Evolutionary conservation across 1,284 basidiomycete genomes (phyloP).

Genomic region (Macrocystidia cucumis): DNA sequence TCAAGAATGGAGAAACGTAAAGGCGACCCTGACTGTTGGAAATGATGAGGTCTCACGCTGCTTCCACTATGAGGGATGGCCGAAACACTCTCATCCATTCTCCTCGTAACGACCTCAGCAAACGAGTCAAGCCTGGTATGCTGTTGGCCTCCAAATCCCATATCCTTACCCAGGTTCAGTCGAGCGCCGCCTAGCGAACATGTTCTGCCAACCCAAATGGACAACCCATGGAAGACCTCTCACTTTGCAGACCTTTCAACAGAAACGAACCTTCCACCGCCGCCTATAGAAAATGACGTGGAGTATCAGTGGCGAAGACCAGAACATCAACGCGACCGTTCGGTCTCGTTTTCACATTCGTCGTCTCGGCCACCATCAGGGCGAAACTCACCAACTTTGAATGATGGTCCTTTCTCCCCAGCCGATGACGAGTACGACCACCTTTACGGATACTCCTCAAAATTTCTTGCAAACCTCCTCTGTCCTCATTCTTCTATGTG

Average conservation of each 20-base stretch:
- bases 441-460: conserved; percentile 74
- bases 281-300: conserved; percentile 22
- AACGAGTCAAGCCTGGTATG: conserved; percentile 68
- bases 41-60: no score
- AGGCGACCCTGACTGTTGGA: no score
- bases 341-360: conserved; percentile 33
- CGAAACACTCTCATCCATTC: conserved; percentile 63
- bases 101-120: conserved; percentile 70
- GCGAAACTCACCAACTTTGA: conserved; percentile 34
- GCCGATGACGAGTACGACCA: conserved; percentile 49
- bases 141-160: conserved; percentile 65
- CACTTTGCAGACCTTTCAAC: conserved; percentile 28
- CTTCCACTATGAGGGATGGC: conserved; percentile 50
- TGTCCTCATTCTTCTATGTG: conserved; percentile 78
- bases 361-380: conserved; percentile 32
- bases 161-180: conserved; percentile 47
- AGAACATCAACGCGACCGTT: conserved; percentile 29
- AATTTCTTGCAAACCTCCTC: conserved; percentile 78
- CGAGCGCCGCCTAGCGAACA: conserved; percentile 47
- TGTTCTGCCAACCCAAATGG: conserved; percentile 40
- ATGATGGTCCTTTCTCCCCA: conserved; percentile 25
- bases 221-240: conserved; percentile 66
- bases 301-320: conserved; percentile 55
- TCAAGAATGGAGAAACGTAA: no score
- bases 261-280: conserved; percentile 1